Percentiles rank a stretch among this genome's conserved stretches.
These are phyloP conservation scores for Colletotrichum sojae DNA, from an alignment of 2,329 filamentous ascomycete species.

Conservation along the genomic window DNA sequence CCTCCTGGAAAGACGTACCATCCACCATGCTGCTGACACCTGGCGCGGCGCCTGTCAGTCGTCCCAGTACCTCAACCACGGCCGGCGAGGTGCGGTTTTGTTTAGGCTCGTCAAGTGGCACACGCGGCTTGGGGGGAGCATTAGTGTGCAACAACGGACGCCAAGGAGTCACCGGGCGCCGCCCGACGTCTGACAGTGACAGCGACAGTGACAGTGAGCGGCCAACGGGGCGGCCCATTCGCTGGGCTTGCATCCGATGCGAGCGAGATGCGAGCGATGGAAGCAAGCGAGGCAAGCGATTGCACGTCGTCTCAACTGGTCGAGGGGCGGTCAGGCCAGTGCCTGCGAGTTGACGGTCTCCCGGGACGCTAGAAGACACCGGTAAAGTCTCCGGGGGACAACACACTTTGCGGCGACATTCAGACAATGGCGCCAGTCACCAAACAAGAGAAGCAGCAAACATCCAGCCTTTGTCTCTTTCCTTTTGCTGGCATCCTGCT, in stretches of 20 bases:
- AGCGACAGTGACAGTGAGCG: neutral
- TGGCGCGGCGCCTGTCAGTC: slow-evolving; percentile 9
- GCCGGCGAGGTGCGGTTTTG: too few species aligned
- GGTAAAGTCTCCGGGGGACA: neutral
- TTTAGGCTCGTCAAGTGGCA: neutral
- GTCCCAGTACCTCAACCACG: too few species aligned
- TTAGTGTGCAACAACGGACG: neutral
- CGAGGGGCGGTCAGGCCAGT: too few species aligned
- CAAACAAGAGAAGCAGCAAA: too few species aligned
- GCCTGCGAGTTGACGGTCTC: neutral
- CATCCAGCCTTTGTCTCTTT: too few species aligned
- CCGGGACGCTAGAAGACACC: slow-evolving; percentile 8
- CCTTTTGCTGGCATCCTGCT: too few species aligned
- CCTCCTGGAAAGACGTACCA: neutral
- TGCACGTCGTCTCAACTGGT: neutral
- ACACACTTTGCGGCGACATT: neutral
- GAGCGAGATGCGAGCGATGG: neutral
- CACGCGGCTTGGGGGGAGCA: neutral
- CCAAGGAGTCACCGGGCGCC: neutral
- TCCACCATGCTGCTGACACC: neutral
- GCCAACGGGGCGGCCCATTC: neutral
- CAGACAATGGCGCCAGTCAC: neutral
- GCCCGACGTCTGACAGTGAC: slow-evolving; percentile 9
- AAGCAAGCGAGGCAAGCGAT: neutral
- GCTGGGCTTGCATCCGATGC: slow-evolving; percentile 17